Evolutionary conservation across 257 asterid species (phyloP), one percentile per base, ranked within the genome.

Genomic region (Solanum arcanum): DNA sequence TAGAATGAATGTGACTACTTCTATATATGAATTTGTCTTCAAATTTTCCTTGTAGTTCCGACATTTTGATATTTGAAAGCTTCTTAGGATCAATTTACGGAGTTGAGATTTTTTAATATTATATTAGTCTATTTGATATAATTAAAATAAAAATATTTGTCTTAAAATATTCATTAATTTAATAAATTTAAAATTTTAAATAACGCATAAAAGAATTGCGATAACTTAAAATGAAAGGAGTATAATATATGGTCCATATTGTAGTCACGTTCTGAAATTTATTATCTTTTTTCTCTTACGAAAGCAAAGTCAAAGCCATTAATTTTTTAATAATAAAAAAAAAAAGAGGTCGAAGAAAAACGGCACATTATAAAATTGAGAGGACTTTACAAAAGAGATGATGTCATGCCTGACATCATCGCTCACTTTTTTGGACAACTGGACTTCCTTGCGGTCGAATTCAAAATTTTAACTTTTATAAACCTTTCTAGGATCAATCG

Each of bases 401-500:
- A 47, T 14, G 20, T 46, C 42, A 78, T 42, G 39, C 14, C 9
- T 14, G 37, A 7, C 42, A 15, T 78, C 64, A 46, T 16, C 39
- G n/a, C 41, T 15, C 9, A 25, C 21, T 7, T 77, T 76, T 29
- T 25, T 42, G 21, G 83, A 44, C 84, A 46, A 15, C n/a, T 46
- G 4, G 16, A 15, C 39, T 46, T 78, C 2, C 7, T 2, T 20
- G 9, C 15, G 2, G 0, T 5, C 0, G 13, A 2, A 16, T 31
- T 31, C 42, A 18, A 14, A 69, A 69, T 31, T 7, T 7, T 69
- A 31, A 31, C 1, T 69, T 41, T 49, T 49, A 5, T 37, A 0
- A 37, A 35, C 39, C 5, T 35, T 35, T 1, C 0, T 35, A 35
- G 2, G 10, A 6, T 21, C 1, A 18, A 0, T 2, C 1, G n/a